Conservation (phyloP, 1,139 yeast species). For the Geotrichum carabidarum region DNA sequence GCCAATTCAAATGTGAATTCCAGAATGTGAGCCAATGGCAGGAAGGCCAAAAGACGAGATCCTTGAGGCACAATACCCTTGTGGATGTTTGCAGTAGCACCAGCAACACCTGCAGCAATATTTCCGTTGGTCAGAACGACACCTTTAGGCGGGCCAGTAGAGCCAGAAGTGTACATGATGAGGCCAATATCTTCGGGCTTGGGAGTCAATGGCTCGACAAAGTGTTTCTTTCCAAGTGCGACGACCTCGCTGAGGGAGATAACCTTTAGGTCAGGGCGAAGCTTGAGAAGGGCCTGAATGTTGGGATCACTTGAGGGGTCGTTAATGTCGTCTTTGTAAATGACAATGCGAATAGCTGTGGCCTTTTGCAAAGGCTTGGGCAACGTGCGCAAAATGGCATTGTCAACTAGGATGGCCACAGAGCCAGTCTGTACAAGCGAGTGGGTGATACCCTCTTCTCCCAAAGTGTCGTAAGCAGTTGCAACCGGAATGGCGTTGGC, state of each 20-base stretch:
- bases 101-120: slow-evolving; percentile 78
- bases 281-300: slow-evolving; percentile 44
- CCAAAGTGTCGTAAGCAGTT: slow-evolving; percentile 95
- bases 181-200: slow-evolving; percentile 74
- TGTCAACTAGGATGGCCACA: slow-evolving; percentile 76
- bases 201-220: slow-evolving; percentile 47
- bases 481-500: slow-evolving; percentile 81
- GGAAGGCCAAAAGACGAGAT: slow-evolving; percentile 77
- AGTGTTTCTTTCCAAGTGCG: slow-evolving; percentile 53
- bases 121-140: slow-evolving; percentile 78
- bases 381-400: slow-evolving; percentile 59
- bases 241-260: slow-evolving; percentile 62
- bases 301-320: slow-evolving; percentile 57
- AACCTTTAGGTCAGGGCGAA: slow-evolving; percentile 73
- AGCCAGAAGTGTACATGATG: slow-evolving; percentile 98
- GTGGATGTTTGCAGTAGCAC: slow-evolving; percentile 63
- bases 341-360: slow-evolving; percentile 55
- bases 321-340: slow-evolving; percentile 63
- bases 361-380: slow-evolving; percentile 69
- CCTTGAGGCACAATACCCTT: slow-evolving; percentile 47
- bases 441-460: slow-evolving; percentile 85
- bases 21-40: slow-evolving; percentile 94
- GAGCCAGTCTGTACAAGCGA: slow-evolving; percentile 79
- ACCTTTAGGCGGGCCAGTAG: slow-evolving; percentile 97
- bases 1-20: slow-evolving; percentile 84